phyloP scores from a whole-genome alignment of 805 yeast genomes.

The Candida anglica region DNA sequence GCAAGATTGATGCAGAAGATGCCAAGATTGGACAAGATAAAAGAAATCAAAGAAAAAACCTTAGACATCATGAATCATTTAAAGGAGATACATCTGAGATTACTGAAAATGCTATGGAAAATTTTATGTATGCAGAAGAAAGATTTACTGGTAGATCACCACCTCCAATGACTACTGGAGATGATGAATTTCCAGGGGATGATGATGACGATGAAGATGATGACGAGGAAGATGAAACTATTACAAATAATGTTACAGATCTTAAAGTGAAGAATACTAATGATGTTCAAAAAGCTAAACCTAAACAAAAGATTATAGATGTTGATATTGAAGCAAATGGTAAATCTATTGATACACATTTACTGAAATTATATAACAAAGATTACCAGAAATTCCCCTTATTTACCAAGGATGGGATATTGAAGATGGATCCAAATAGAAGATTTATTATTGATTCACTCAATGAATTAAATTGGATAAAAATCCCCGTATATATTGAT shows the following conservation, averaged over 20 bases:
- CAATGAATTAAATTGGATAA: conserved; percentile 68
- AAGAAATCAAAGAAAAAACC: conserved; percentile 21
- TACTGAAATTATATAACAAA: conserved; percentile 10
- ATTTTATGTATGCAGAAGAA: conserved; percentile 34
- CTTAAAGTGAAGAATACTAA: background rate
- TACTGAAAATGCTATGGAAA: conserved; percentile 32
- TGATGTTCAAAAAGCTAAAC: background rate
- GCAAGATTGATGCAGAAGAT: conserved; percentile 26
- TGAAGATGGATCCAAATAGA: conserved; percentile 36
- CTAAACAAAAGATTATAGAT: conserved; percentile 13
- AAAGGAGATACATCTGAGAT: conserved; percentile 39
- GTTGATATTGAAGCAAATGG: conserved; percentile 23
- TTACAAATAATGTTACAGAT: background rate
- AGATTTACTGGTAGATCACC: conserved; percentile 14
- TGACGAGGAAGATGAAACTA: conserved; percentile 7
- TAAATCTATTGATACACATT: conserved; percentile 11
- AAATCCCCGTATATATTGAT: conserved; percentile 68
- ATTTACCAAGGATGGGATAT: conserved; percentile 17
- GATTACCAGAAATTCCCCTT: conserved; percentile 22
- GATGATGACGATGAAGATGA: conserved; percentile 12
- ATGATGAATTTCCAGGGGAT: conserved; percentile 1
- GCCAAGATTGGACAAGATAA: conserved; percentile 26
- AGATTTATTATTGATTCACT: conserved; percentile 46
- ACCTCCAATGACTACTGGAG: conserved; percentile 5
- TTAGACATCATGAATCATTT: conserved; percentile 30